Percentiles rank a stretch among this genome's conserved stretches.
phyloP scores from a whole-genome alignment of 2,329 filamentous ascomycete species.

The Colletotrichum sublineola region DNA sequence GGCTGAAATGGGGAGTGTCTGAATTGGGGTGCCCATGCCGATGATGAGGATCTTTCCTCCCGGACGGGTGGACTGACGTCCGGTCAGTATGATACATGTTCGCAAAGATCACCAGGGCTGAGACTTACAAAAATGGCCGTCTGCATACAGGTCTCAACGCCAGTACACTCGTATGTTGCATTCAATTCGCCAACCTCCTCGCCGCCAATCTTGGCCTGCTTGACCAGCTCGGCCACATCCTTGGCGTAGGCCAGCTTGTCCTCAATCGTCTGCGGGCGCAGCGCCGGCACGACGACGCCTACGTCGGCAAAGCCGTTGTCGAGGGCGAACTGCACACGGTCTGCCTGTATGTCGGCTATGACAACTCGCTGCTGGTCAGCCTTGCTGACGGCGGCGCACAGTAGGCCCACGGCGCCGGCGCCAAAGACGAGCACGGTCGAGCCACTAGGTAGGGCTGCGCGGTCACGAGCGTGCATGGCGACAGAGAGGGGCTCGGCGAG shows the following conservation, averaged over 20 bases:
- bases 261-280: constrained; percentile 62
- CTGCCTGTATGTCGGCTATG: constrained; percentile 69
- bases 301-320: constrained; percentile 68
- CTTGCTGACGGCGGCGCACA: constrained; percentile 70
- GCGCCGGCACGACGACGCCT: constrained; percentile 63
- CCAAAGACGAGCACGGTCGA: constrained; percentile 68
- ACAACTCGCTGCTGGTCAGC: constrained; percentile 61
- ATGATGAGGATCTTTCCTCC: constrained; percentile 79
- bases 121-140: constrained; percentile 75
- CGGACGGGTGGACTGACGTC: constrained; percentile 66
- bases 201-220: constrained; percentile 52
- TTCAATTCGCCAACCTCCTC: constrained; percentile 72
- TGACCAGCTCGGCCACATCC: constrained; percentile 61
- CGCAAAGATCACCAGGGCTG: not conserved
- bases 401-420: constrained; percentile 71
- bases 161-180: constrained; percentile 83
- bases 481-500: constrained; percentile 71
- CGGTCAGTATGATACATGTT: constrained; percentile 11
- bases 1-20: constrained; percentile 77
- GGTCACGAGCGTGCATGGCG: constrained; percentile 67
- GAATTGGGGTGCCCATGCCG: constrained; percentile 79
- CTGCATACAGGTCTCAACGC: constrained; percentile 82
- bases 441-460: constrained; percentile 57
- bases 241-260: constrained; percentile 67
- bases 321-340: constrained; percentile 70